These are phyloP conservation scores for Oryza longistaminata DNA, from an alignment of 176 grass and related monocot genomes.

Conservation along the genomic window DNA sequence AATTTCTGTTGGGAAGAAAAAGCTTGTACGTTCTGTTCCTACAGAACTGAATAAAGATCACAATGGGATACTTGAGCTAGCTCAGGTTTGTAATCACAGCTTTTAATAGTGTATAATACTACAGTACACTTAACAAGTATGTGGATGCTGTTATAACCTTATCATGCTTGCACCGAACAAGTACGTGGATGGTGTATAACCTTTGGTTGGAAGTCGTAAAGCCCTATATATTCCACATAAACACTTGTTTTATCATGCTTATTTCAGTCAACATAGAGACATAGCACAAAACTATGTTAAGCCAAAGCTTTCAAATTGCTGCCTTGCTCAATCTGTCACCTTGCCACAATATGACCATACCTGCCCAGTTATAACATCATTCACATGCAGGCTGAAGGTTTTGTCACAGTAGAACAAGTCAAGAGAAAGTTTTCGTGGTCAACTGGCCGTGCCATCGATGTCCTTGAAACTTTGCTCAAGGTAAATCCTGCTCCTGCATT, in stretches of 20 bases:
- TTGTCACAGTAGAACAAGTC: slow-evolving; percentile 75
- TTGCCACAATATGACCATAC: slow-evolving; percentile 13
- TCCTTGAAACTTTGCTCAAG: slow-evolving; percentile 89
- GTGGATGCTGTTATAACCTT: neutral
- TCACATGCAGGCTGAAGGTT: slow-evolving; percentile 70
- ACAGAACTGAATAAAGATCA: slow-evolving; percentile 97
- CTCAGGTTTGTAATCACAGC: slow-evolving; percentile 63
- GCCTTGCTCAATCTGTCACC: neutral
- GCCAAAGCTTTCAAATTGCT: neutral
- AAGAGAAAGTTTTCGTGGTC: slow-evolving; percentile 82
- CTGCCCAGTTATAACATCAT: slow-evolving; percentile 19
- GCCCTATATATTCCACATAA: neutral
- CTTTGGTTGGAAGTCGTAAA: neutral
- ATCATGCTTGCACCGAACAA: neutral
- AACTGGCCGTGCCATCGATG: slow-evolving; percentile 64
- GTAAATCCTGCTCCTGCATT: slow-evolving; percentile 43
- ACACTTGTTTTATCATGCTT: neutral
- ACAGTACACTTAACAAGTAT: neutral
- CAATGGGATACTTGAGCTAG: slow-evolving; percentile 94
- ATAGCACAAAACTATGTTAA: neutral
- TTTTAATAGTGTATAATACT: neutral
- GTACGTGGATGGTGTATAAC: neutral
- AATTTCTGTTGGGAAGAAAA: slow-evolving; percentile 84
- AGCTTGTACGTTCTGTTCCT: slow-evolving; percentile 86
- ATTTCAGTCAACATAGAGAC: neutral